Conservation (phyloP, 345 rosid species). For the Salix dunnii region DNA sequence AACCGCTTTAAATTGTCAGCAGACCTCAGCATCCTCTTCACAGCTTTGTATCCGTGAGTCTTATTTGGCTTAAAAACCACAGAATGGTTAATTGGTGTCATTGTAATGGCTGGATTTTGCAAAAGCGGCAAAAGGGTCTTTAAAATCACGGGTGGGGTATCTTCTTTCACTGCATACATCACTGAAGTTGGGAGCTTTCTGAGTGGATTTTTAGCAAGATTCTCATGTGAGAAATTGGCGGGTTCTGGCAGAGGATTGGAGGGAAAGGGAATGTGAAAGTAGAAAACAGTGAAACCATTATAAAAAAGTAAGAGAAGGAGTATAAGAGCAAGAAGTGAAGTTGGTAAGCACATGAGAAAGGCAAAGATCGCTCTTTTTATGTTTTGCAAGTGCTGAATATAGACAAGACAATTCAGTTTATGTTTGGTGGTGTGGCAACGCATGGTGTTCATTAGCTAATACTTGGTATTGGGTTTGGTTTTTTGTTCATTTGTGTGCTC, state of each 20-base stretch:
- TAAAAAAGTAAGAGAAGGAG: conserved; percentile 52
- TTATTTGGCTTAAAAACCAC: conserved; percentile 18
- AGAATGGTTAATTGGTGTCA: conserved; percentile 19
- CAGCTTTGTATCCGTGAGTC: neutral
- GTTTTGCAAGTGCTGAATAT: conserved; percentile 18
- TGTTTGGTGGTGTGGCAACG: conserved; percentile 7
- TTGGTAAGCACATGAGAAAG: conserved; percentile 43
- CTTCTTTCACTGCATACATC: conserved; percentile 54
- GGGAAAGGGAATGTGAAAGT: conserved; percentile 42
- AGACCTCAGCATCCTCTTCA: conserved; percentile 15
- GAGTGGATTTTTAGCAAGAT: conserved; percentile 23
- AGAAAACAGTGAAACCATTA: conserved; percentile 74
- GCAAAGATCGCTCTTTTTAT: conserved; percentile 35
- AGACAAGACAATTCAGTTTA: conserved; percentile 9
- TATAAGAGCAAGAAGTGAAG: conserved; percentile 64
- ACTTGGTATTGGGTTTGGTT: neutral
- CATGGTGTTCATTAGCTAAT: neutral
- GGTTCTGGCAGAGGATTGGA: conserved; percentile 31
- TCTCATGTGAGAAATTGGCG: conserved; percentile 25
- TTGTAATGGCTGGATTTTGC: conserved; percentile 21
- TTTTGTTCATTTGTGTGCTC: neutral
- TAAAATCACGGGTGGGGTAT: conserved; percentile 26
- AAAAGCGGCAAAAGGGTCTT: conserved; percentile 35
- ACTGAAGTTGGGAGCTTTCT: conserved; percentile 32
- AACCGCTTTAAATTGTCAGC: conserved; percentile 40